Conservation (phyloP, 768 basidiomycete genomes). For the Exidia glandulosa region DNA sequence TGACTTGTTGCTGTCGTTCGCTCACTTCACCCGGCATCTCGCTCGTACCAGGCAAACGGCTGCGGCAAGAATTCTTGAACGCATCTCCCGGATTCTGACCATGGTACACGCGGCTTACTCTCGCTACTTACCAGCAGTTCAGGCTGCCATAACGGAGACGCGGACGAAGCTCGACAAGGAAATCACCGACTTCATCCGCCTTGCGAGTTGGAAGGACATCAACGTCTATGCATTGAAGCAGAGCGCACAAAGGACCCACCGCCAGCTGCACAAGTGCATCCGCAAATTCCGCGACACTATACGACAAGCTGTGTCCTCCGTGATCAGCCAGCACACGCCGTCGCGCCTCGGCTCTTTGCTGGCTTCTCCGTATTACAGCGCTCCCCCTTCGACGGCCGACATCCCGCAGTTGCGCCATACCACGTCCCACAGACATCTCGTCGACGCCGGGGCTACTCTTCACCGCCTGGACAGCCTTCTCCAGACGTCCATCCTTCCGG, state of each 20-base stretch:
- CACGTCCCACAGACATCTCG: constrained; percentile 22
- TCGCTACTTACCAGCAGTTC: constrained; percentile 44
- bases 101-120: constrained; percentile 51
- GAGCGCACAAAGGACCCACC: constrained; percentile 84
- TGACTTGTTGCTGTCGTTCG: constrained; percentile 58
- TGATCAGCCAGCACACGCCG: constrained; percentile 16
- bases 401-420: neutral
- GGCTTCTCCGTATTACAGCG: neutral
- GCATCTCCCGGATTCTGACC: constrained; percentile 47
- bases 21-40: constrained; percentile 33
- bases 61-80: constrained; percentile 27
- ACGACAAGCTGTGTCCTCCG: constrained; percentile 45
- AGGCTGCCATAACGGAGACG: constrained; percentile 40
- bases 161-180: constrained; percentile 63
- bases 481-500: neutral
- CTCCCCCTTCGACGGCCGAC: neutral
- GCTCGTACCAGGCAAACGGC: constrained; percentile 18
- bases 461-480: constrained; percentile 19
- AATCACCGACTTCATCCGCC: constrained; percentile 73
- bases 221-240: constrained; percentile 89
- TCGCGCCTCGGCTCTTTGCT: neutral
- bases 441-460: constrained; percentile 28
- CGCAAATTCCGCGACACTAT: constrained; percentile 87
- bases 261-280: constrained; percentile 80
- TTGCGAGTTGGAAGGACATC: constrained; percentile 97